A percentile compares a stretch with the other conserved stretches of the same genome.
phyloP scores from a whole-genome alignment of 495 filamentous ascomycete genomes.

The Penicillium antarcticum region DNA sequence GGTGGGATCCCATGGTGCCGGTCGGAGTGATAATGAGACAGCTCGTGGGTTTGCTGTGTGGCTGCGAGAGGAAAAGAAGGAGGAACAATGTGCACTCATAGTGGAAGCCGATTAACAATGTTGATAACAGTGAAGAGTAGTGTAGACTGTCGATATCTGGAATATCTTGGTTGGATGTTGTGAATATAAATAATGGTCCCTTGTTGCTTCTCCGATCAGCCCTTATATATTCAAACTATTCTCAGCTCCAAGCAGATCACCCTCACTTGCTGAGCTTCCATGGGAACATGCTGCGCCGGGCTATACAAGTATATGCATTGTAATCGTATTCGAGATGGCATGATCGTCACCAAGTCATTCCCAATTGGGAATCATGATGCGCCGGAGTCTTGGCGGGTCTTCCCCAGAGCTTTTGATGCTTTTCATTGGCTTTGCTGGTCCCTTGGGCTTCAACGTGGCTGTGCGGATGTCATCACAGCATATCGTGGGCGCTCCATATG shows the following conservation, averaged over 20 bases:
- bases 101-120: no score
- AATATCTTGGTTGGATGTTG: no score
- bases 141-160: no score
- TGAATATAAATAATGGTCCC: no score
- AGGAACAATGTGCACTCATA: neutral
- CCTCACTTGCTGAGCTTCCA: no score
- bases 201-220: no score
- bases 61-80: neutral
- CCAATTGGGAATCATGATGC: constrained; percentile 4
- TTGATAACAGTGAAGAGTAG: no score
- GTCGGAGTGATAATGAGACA: neutral
- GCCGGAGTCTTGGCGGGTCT: neutral
- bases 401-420: neutral
- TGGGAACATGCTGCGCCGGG: no score
- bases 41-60: neutral
- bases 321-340: no score
- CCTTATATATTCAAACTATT: no score
- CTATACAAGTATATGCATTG: no score
- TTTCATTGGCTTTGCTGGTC: neutral
- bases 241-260: no score
- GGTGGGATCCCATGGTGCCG: constrained; percentile 2
- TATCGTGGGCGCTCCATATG: neutral
- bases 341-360: neutral
- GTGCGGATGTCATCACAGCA: neutral
- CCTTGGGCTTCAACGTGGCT: neutral